Conservation (phyloP, 306 rosid genomes). For the Purshia tridentata region DNA sequence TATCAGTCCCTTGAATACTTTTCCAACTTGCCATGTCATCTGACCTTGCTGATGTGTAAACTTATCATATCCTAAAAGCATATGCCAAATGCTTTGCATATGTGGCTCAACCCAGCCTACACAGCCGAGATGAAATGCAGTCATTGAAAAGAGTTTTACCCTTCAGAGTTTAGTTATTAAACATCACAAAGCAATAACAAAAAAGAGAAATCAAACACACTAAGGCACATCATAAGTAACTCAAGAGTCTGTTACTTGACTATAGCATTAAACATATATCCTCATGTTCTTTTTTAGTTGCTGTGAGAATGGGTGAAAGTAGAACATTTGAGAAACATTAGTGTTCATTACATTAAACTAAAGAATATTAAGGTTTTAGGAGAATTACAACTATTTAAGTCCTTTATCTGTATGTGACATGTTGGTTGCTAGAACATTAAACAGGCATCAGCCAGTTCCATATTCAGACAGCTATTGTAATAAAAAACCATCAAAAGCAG, state of each 20-base stretch:
- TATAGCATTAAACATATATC: too few relatives aligned
- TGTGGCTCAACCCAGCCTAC: conserved; percentile 15
- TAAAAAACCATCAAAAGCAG: conserved; percentile 51
- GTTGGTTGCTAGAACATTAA: neutral
- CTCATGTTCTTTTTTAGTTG: too few relatives aligned
- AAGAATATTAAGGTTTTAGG: neutral
- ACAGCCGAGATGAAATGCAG: neutral
- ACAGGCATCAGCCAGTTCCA: conserved; percentile 1
- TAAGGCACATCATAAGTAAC: neutral
- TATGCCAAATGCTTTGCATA: conserved; percentile 7
- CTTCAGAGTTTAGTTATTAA: neutral
- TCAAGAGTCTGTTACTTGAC: too few relatives aligned
- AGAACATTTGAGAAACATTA: too few relatives aligned
- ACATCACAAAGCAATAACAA: neutral
- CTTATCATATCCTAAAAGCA: conserved; percentile 8
- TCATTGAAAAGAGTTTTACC: neutral
- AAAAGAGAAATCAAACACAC: neutral
- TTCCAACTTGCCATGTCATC: conserved; percentile 37
- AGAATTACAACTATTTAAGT: too few relatives aligned
- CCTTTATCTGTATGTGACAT: too few relatives aligned
- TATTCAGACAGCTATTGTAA: conserved; percentile 24
- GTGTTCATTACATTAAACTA: neutral
- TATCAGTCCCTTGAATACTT: conserved; percentile 22
- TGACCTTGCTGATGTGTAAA: conserved; percentile 42
- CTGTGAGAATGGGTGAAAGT: too few relatives aligned